Percentiles rank a stretch among this genome's conserved stretches.
These are phyloP conservation scores for Brettanomyces anomalus DNA, from an alignment of 805 yeast genomes.

Conservation along the genomic window DNA sequence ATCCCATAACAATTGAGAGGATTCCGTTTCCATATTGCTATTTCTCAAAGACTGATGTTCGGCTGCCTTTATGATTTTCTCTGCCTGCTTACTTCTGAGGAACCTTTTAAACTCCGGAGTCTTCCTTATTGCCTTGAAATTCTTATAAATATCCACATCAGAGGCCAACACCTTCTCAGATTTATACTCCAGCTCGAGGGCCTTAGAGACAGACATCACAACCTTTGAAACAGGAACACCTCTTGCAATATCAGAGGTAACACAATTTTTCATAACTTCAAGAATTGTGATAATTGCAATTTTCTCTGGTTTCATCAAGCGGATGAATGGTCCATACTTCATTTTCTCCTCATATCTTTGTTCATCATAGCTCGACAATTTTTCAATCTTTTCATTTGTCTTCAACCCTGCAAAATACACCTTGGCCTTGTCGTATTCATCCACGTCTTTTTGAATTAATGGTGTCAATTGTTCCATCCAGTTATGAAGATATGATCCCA, in stretches of 20 bases:
- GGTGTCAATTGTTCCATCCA: conserved; percentile 80
- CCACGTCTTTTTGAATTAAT: conserved; percentile 56
- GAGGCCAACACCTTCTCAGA: conserved; percentile 54
- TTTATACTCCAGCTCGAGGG: conserved; percentile 76
- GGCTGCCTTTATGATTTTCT: conserved; percentile 18
- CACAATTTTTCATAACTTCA: conserved; percentile 65
- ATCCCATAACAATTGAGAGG: conserved; percentile 19
- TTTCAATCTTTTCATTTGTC: conserved; percentile 1
- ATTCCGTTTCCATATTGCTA: conserved; percentile 8
- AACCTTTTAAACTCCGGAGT: conserved; percentile 33
- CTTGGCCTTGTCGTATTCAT: conserved; percentile 40
- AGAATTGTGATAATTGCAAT: conserved; percentile 77
- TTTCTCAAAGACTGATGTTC: conserved; percentile 12
- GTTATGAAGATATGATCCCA: conserved; percentile 70
- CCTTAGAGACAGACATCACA: conserved; percentile 70
- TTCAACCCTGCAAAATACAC: conserved; percentile 12
- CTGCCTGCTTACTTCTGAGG: conserved; percentile 25
- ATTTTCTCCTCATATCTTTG: conserved; percentile 29
- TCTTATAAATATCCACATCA: conserved; percentile 48
- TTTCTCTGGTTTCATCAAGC: conserved; percentile 67
- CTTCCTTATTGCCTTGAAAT: conserved; percentile 39
- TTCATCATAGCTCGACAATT: conserved; percentile 9
- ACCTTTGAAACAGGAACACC: conserved; percentile 84
- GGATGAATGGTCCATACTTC: conserved; percentile 69
- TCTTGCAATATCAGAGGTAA: conserved; percentile 66